phyloP scores from a whole-genome alignment of 2,329 filamentous ascomycete genomes.

The Curvularia verruculosa region DNA sequence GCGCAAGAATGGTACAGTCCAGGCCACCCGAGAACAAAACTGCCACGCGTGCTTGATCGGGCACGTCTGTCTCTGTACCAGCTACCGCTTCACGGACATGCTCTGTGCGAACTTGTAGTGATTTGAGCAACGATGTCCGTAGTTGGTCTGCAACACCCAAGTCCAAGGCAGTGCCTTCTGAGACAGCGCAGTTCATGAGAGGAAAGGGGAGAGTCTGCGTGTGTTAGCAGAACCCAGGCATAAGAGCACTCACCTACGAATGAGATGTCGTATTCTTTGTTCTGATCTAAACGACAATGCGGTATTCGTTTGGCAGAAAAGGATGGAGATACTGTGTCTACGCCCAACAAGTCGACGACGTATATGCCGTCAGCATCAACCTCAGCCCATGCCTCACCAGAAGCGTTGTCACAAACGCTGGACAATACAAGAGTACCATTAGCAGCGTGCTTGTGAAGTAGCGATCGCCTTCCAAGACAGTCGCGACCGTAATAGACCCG shows the following conservation, averaged over 20 bases:
- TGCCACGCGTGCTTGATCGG: conserved; percentile 63
- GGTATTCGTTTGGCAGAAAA: conserved; percentile 30
- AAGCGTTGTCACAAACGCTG: conserved; percentile 46
- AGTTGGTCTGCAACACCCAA: conserved; percentile 60
- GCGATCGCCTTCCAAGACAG: conserved; percentile 82
- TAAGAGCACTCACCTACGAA: conserved; percentile 44
- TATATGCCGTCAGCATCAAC: conserved; percentile 86
- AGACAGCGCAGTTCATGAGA: conserved; percentile 49
- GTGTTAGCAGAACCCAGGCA: conserved; percentile 25
- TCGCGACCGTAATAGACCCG: conserved; percentile 84
- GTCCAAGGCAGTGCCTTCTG: conserved; percentile 25
- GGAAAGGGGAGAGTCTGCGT: conserved; percentile 53
- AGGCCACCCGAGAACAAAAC: conserved; percentile 93
- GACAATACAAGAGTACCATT: conserved; percentile 50
- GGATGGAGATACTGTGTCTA: neutral
- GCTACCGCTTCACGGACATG: conserved; percentile 37
- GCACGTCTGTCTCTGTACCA: neutral
- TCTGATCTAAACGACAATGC: conserved; percentile 24
- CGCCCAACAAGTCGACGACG: conserved; percentile 61
- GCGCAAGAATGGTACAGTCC: conserved; percentile 87
- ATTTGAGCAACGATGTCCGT: conserved; percentile 62
- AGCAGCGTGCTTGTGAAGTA: conserved; percentile 64
- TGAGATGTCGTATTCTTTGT: conserved; percentile 14
- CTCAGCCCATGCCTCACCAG: conserved; percentile 68
- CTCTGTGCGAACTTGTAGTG: conserved; percentile 64